Evolutionary conservation across 495 filamentous ascomycete genomes (phyloP), one percentile per base, ranked within the genome.

Genomic region (Aspergillus taichungensis): DNA sequence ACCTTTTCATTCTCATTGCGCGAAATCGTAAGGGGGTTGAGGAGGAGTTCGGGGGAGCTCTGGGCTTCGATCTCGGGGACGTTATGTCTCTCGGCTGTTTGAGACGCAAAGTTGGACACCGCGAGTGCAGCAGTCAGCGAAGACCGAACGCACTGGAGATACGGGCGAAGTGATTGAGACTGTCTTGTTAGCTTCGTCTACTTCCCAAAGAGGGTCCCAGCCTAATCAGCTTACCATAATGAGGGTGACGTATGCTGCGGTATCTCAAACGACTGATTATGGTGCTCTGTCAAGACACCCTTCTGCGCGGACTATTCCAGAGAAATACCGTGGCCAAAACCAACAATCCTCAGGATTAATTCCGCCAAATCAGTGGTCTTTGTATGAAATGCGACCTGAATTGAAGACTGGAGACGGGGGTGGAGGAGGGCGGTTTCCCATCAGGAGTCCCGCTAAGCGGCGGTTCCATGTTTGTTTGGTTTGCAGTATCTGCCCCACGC

Each of bases 121-220:
- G 87, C 88, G 50, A 97, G 85, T 42, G 94, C 92, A 44, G 92
- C 89, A 4, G 87, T 97, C 41, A 97, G 77, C 49, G 87, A 94
- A 41, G 87, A 89, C 57, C 92, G 88, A 49, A 97, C 90, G 67
- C 87, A 90, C 71, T 94, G 89, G 46, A 97, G 87, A 62, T 99
- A 99, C 6, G 92, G 94, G 40, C 94, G 87, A 56, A 98, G 79
- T 47, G 91, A 96, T 87, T 97, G 92, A 57, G 92, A 96, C 92
- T 94, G 11, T 6, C 8, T 18, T 14, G 11, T 38, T 6, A 38
- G 36, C n/a, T 14, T 18, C 5, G 36, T n/a, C 12, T 12, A 13
- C 12, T 38, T 9, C 36, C 12, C 11, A 14, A 11, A 13, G 18
- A 24, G 18, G 18, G 18, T 2, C 18, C 18, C 18, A 24, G 18